These are phyloP conservation scores for Apiospora rasikravindrae DNA, from an alignment of 2,329 filamentous ascomycete genomes.

Conservation along the genomic window DNA sequence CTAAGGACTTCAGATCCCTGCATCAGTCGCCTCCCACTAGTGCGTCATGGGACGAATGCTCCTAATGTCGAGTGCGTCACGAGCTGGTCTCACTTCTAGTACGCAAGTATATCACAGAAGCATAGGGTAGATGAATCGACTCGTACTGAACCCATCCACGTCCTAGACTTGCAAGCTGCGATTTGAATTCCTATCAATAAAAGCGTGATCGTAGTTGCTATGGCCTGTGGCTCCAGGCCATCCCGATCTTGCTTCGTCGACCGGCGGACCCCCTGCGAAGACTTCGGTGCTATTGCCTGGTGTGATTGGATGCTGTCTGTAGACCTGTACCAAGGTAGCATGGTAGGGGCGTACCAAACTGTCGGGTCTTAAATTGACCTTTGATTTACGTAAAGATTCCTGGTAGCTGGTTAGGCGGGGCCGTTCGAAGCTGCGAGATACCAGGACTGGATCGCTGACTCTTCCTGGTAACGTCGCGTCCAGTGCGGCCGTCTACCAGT, in stretches of 20 bases:
- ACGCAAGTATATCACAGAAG: not conserved
- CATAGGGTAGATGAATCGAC: not conserved
- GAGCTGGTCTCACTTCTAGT: not conserved
- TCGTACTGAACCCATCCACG: not conserved
- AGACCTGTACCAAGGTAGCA: not conserved
- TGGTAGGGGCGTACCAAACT: not conserved
- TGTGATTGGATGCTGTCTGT: not conserved
- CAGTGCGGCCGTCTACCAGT: not conserved
- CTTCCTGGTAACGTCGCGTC: not conserved
- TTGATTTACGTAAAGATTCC: not conserved
- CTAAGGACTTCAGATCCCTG: not conserved
- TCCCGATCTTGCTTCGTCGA: too few species aligned
- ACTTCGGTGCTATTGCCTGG: not conserved
- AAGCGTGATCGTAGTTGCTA: not conserved
- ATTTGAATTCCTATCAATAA: not conserved
- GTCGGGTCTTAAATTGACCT: not conserved
- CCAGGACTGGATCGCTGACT: not conserved
- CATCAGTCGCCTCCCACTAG: not conserved
- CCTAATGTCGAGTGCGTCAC: not conserved
- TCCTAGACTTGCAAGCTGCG: not conserved
- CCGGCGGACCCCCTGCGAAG: not conserved
- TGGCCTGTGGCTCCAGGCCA: not conserved
- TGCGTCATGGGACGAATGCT: not conserved
- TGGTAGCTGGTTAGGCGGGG: not conserved
- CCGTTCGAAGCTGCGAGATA: not conserved